phyloP scores from a whole-genome alignment of 108 stramenopile genomes.

The Cyclotella baltica region DNA sequence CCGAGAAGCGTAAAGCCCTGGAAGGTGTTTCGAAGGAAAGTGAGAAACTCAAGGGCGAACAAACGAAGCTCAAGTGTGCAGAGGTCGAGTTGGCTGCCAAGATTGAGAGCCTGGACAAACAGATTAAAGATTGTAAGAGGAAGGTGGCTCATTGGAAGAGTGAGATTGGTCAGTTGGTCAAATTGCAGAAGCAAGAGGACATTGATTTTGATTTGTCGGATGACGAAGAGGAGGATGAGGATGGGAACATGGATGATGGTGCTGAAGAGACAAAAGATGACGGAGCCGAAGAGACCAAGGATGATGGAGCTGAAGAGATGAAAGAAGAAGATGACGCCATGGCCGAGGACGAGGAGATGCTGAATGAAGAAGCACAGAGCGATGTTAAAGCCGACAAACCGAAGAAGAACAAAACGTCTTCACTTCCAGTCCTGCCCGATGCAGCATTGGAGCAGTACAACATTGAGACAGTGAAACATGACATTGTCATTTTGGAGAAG shows the following conservation, averaged over 20 bases:
- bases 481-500: conserved; percentile 77
- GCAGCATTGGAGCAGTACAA: conserved; percentile 69
- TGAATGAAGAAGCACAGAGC: conserved; percentile 29
- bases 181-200: conserved; percentile 66
- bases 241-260: conserved; percentile 42
- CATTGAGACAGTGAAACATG: conserved; percentile 68
- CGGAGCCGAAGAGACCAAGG: conserved; percentile 32
- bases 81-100: conserved; percentile 87
- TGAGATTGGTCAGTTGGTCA: conserved; percentile 68
- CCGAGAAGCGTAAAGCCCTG: conserved; percentile 70
- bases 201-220: conserved; percentile 61
- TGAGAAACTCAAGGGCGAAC: conserved; percentile 71
- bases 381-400: conserved; percentile 13
- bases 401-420: conserved; percentile 25
- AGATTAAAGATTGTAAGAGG: conserved; percentile 67
- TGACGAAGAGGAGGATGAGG: conserved; percentile 68
- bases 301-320: conserved; percentile 51
- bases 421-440: conserved; percentile 57
- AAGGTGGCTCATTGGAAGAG: conserved; percentile 70
- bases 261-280: conserved; percentile 47
- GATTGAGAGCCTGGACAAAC: conserved; percentile 77
- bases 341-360: conserved; percentile 44
- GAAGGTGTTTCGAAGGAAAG: conserved; percentile 67
- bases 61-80: conserved; percentile 70
- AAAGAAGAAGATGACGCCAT: conserved; percentile 43